Conservation (phyloP, 2,329 filamentous ascomycete species). For the Fonsecaea pugnacius region DNA sequence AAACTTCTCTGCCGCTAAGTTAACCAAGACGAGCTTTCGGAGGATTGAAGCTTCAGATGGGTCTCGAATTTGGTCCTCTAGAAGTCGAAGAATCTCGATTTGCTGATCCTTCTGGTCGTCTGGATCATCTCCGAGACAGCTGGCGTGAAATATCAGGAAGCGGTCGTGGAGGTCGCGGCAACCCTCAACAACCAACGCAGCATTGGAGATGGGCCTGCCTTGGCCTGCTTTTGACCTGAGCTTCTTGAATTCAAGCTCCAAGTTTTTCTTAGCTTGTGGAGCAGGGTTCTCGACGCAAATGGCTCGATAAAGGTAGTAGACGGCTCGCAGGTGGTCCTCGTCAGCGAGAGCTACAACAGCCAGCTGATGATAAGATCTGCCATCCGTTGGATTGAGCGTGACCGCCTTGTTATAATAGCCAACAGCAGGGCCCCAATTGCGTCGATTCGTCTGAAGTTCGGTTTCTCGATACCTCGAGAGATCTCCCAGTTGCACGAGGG, state of each 20-base stretch:
- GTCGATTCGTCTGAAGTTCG: constrained; percentile 72
- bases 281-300: constrained; percentile 75
- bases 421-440: constrained; percentile 77
- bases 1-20: constrained; percentile 70
- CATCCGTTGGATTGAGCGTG: constrained; percentile 76
- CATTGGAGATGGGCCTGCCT: constrained; percentile 49
- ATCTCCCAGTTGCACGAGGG: constrained; percentile 85
- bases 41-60: constrained; percentile 67
- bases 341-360: constrained; percentile 80
- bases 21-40: constrained; percentile 80
- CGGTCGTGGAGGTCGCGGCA: constrained; percentile 41
- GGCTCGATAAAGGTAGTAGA: constrained; percentile 88
- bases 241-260: constrained; percentile 78
- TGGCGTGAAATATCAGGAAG: constrained; percentile 32
- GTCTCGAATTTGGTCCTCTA: constrained; percentile 73
- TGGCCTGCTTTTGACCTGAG: constrained; percentile 61
- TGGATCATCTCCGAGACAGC: constrained; percentile 17
- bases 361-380: constrained; percentile 85
- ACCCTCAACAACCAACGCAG: constrained; percentile 47
- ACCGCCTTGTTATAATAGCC: constrained; percentile 84
- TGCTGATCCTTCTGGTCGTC: constrained; percentile 75
- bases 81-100: constrained; percentile 77
- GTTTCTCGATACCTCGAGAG: constrained; percentile 81
- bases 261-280: constrained; percentile 72
- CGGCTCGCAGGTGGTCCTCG: constrained; percentile 77